Percentiles rank a stretch among this genome's conserved stretches.
phyloP scores from a whole-genome alignment of 768 basidiomycete species.

The Auricularia auricula-judae region DNA sequence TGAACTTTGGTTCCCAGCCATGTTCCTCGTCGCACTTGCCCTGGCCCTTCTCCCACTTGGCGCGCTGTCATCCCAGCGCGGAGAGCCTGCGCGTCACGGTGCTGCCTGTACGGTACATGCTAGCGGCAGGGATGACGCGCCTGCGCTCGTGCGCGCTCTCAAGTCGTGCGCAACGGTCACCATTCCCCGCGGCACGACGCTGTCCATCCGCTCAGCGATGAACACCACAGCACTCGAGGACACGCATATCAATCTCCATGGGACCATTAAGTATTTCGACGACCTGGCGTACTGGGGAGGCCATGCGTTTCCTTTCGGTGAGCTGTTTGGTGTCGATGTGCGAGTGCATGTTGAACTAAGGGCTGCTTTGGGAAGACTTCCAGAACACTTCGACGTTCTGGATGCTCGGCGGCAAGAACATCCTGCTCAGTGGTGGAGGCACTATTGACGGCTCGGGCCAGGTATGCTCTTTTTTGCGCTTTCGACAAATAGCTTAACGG shows the following conservation, averaged over 20 bases:
- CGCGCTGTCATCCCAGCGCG: too few relatives aligned
- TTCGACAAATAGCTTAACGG: neutral
- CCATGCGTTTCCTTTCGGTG: neutral
- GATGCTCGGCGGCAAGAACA: conserved; percentile 40
- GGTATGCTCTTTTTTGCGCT: conserved; percentile 16
- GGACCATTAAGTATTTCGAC: conserved; percentile 39
- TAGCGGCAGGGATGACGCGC: conserved; percentile 40
- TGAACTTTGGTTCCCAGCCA: too few relatives aligned
- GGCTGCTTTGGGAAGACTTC: neutral
- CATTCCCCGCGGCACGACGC: conserved; percentile 34
- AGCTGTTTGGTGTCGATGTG: neutral
- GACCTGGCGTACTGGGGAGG: conserved; percentile 39
- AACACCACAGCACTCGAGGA: conserved; percentile 42
- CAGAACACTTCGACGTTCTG: conserved; percentile 27
- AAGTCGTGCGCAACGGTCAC: conserved; percentile 24
- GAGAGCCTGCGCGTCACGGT: too few relatives aligned
- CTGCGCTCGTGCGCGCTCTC: conserved; percentile 34
- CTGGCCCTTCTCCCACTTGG: too few relatives aligned
- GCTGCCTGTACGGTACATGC: conserved; percentile 30
- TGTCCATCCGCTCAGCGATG: conserved; percentile 39
- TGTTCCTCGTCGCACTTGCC: too few relatives aligned
- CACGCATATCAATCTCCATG: conserved; percentile 42
- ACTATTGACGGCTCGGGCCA: conserved; percentile 57
- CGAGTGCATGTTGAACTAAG: neutral
- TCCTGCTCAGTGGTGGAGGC: conserved; percentile 45